Evolutionary conservation across 2,329 filamentous ascomycete species (phyloP), one percentile per base, ranked within the genome.

Genomic region (Colletotrichum simmondsii): DNA sequence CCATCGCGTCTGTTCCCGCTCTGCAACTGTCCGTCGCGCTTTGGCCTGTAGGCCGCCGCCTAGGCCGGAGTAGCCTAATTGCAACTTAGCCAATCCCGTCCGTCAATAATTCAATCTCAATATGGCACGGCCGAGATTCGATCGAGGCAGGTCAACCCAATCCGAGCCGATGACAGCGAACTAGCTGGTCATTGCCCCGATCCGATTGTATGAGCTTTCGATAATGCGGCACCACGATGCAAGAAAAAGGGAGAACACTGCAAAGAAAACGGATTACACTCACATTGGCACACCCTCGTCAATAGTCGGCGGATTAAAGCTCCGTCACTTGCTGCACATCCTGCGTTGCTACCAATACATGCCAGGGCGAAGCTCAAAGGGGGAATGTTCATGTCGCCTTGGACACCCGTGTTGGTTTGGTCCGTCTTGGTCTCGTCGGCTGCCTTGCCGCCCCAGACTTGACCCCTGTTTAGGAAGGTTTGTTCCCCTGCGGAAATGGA

Each of bases 371-470:
- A 32, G 24, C 68, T 61, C 46, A 46, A 71, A 71, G 16, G 56
- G 56, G 68, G 32, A 61, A 61, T 32, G 3, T 19, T 26, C 24
- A 61, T 46, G 32, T 66, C 56, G 68, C 62, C 57, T 59, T 65
- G 42, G 24, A 54, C 30, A 59, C 16, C 56, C 57, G 42, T 26
- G 42, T 59, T 61, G 52, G 37, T 64, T 69, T 63, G 65, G 42
- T 60, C 59, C 42, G 69, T 46, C 28, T 53, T 65, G 65, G 70
- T 70, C 54, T 66, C 66, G 56, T 70, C 65, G 53, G 60, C 60
- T 61, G 59, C 30, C 42, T 52, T 60, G n/a, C 37, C 59, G 65
- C 59, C 58, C 57, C 64, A 35, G 49, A 53, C n/a, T 53, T 63
- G 46, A 53, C n/a, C 52, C 42, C 42, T 49, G 35, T 32, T 14